Evolutionary conservation across 129 eudicot species (phyloP), one percentile per base, ranked within the genome.

Genomic region (Flaveria sonorensis): DNA sequence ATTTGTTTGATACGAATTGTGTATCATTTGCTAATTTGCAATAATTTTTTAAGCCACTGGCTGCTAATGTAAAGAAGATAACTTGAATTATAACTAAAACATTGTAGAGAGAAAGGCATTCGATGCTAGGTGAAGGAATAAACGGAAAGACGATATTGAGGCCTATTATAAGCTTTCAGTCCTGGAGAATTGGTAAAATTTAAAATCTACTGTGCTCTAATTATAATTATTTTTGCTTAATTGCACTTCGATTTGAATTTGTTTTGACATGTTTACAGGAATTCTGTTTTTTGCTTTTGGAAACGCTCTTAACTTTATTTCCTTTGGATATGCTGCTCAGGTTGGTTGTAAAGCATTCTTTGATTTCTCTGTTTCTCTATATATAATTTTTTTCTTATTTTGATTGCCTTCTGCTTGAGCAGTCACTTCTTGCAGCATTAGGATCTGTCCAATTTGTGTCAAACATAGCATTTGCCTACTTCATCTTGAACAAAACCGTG

Each of bases 251-350:
- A 74, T 69, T 32, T 47, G 4, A 20, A 11, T 32, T 64, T 56
- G 60, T 52, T 23, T n/a, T 55, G 28, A 53, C 63, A 1, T 39
- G 28, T 50, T 48, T 18, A 26, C 92, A 94, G 98, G 98, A 48
- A 86, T 91, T 74, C 73, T 91, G 3, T 86, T 94, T 81, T 94
- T 94, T 36, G 92, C 96, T 81, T 82, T 94, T 73, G 97, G 98
- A 75, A 94, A 94, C 74, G 89, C 96, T 82, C 92, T 91, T 64
- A 94, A 94, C 84, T 94, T 94, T 80, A 74, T 94, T 76, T 94
- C 98, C 10, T 94, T 94, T 19, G 98, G 98, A 81, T 94, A 94
- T 86, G 98, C 97, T 80, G 98, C 98, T 72, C 98, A 94, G 96
- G 98, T 93, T 63, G 82, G 96, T 75, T 24, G 45, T 71, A 48